These are phyloP conservation scores for Ophiocordyceps sinensis DNA, from an alignment of 2,329 filamentous ascomycete species.

Conservation along the genomic window DNA sequence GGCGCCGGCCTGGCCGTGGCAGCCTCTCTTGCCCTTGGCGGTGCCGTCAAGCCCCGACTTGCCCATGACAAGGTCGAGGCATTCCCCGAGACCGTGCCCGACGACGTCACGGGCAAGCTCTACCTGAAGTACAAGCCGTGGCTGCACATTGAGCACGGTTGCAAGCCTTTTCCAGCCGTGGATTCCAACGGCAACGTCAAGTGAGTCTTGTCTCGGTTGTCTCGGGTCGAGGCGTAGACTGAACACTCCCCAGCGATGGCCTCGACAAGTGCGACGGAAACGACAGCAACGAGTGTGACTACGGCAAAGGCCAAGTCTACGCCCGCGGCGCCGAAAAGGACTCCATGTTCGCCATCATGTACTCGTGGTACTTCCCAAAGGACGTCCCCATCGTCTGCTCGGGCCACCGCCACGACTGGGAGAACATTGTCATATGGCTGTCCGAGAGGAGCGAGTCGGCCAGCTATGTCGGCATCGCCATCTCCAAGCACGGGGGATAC, in stretches of 20 bases:
- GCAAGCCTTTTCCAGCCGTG: neutral
- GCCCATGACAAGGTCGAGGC: constrained; percentile 10
- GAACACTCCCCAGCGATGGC: too few species aligned
- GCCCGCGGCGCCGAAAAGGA: constrained; percentile 15
- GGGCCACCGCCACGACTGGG: constrained; percentile 1
- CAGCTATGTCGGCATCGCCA: constrained; percentile 18
- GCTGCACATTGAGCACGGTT: constrained; percentile 16
- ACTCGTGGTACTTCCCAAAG: constrained; percentile 32
- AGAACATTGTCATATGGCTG: too few species aligned
- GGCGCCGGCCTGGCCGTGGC: too few species aligned
- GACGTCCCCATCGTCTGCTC: constrained; percentile 20
- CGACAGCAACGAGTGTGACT: too few species aligned
- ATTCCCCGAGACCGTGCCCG: constrained; percentile 11
- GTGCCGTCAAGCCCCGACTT: neutral
- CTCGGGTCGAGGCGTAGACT: too few species aligned
- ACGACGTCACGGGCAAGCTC: constrained; percentile 6
- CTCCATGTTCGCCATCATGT: constrained; percentile 22
- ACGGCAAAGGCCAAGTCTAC: constrained; percentile 18
- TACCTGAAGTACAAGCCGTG: constrained; percentile 13
- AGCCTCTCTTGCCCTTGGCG: too few species aligned
- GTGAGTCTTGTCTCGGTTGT: too few species aligned
- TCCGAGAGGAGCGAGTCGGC: constrained; percentile 5
- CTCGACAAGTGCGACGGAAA: too few species aligned
- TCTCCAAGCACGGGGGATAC: constrained; percentile 22
- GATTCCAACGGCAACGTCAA: too few species aligned